Evolutionary conservation across 805 yeast genomes (phyloP).

Genomic region (Myxozyma mucilagina): DNA sequence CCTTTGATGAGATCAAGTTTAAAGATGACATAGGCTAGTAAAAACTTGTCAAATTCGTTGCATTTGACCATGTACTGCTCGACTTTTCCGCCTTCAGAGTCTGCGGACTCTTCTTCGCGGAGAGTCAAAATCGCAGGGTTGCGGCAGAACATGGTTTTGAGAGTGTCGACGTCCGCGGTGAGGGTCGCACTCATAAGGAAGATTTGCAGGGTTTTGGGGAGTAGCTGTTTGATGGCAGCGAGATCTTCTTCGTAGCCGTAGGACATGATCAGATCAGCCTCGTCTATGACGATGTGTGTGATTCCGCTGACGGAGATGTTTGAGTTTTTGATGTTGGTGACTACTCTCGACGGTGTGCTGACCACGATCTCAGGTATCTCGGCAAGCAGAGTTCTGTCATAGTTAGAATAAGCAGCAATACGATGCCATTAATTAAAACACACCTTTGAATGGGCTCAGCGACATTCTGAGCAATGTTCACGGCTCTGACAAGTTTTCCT

Average conservation of each 20-base stretch:
- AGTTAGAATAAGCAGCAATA: neutral
- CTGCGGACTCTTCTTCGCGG: conserved; percentile 62
- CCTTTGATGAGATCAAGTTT: conserved; percentile 87
- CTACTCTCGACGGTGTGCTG: conserved; percentile 82
- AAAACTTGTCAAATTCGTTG: conserved; percentile 85
- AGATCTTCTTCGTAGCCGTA: conserved; percentile 91
- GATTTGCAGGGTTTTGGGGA: conserved; percentile 83
- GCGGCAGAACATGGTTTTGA: conserved; percentile 78
- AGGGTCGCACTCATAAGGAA: conserved; percentile 96
- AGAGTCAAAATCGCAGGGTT: conserved; percentile 58
- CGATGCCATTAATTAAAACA: neutral
- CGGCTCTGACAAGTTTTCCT: conserved; percentile 59
- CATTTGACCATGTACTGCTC: conserved; percentile 85
- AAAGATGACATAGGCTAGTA: conserved; percentile 86
- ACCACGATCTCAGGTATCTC: conserved; percentile 80
- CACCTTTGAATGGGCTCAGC: conserved; percentile 64
- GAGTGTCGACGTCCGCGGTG: conserved; percentile 75
- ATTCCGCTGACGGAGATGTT: conserved; percentile 55
- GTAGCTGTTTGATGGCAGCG: conserved; percentile 56
- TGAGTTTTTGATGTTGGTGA: conserved; percentile 48
- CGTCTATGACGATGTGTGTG: conserved; percentile 82
- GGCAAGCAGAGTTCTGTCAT: conserved; percentile 55
- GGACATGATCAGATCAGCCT: conserved; percentile 85
- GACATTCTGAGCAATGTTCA: conserved; percentile 67
- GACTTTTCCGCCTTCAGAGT: conserved; percentile 51